phyloP scores from a whole-genome alignment of 495 filamentous ascomycete genomes.

The Neurospora sp. region DNA sequence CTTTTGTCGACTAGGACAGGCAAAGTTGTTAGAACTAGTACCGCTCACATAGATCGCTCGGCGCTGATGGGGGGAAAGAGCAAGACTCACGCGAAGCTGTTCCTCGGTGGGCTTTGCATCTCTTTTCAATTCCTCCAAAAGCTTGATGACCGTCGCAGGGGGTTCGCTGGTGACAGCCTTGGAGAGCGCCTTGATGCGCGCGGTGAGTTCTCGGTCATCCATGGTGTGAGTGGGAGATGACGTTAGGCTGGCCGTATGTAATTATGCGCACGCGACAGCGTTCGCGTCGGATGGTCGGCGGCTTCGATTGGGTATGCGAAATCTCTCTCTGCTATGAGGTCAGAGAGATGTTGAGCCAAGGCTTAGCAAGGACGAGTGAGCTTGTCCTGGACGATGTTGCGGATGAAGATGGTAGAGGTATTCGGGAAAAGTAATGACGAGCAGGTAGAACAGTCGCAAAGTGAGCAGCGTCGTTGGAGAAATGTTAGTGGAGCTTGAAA shows the following conservation, averaged over 20 bases:
- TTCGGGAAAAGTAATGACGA: neutral
- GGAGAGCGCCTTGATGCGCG: slow-evolving; percentile 59
- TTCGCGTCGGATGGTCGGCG: neutral
- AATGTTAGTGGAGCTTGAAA: neutral
- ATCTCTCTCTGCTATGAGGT: neutral
- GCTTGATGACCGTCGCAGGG: slow-evolving; percentile 48
- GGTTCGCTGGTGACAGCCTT: slow-evolving; percentile 70
- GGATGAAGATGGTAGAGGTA: neutral
- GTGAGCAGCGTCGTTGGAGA: neutral
- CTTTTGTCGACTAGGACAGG: slow-evolving; percentile 61
- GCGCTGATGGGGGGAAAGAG: neutral
- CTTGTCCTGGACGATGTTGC: neutral
- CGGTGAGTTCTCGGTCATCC: slow-evolving; percentile 72
- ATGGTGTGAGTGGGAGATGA: slow-evolving; percentile 31
- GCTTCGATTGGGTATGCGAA: neutral
- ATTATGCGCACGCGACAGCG: neutral
- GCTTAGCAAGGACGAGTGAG: neutral
- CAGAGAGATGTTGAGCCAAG: neutral
- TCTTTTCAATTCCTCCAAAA: slow-evolving; percentile 69
- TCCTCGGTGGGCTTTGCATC: slow-evolving; percentile 80
- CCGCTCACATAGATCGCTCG: neutral
- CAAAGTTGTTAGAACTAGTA: neutral
- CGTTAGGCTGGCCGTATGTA: neutral
- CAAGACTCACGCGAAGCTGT: slow-evolving; percentile 53
- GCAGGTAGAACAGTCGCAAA: neutral